Percentiles rank a stretch among this genome's conserved stretches.
Conservation (phyloP, 331 rosid species). For the Cucumis variabilis region DNA sequence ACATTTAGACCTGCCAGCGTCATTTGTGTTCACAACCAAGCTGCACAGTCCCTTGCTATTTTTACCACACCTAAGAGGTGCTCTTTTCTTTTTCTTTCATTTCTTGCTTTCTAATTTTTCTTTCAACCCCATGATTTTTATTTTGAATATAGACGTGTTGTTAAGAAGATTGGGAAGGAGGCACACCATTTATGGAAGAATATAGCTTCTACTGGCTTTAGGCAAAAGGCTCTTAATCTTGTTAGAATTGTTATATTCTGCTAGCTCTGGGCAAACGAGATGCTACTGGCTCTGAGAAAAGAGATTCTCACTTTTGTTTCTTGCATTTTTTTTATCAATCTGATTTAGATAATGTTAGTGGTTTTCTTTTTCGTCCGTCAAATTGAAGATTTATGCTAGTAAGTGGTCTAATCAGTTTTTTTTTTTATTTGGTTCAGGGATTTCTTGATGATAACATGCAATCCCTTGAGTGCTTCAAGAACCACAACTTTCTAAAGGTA, state of each 20-base stretch:
- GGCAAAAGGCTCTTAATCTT: slow-evolving; percentile 84
- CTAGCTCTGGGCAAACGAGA: too few relatives aligned
- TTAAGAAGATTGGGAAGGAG: slow-evolving; percentile 52
- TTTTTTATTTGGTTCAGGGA: too few relatives aligned
- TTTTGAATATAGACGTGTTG: slow-evolving; percentile 56
- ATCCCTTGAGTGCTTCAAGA: too few relatives aligned
- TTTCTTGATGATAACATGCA: too few relatives aligned
- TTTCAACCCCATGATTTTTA: background rate
- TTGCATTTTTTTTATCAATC: too few relatives aligned
- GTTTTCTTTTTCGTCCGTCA: too few relatives aligned
- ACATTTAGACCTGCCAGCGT: slow-evolving; percentile 14
- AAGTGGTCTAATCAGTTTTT: too few relatives aligned
- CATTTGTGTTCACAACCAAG: slow-evolving; percentile 41
- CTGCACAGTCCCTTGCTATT: slow-evolving; percentile 34
- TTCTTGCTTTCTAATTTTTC: background rate
- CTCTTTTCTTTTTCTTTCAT: slow-evolving; percentile 15
- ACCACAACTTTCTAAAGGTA: too few relatives aligned
- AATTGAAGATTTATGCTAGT: too few relatives aligned
- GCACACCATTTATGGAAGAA: slow-evolving; percentile 87
- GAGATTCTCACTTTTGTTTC: too few relatives aligned
- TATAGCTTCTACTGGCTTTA: slow-evolving; percentile 76
- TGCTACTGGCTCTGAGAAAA: too few relatives aligned
- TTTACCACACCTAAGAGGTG: slow-evolving; percentile 59
- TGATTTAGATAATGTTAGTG: too few relatives aligned
- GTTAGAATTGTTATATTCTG: slow-evolving; percentile 76